Conservation (phyloP, 768 basidiomycete species). For the Collybia nuda region DNA sequence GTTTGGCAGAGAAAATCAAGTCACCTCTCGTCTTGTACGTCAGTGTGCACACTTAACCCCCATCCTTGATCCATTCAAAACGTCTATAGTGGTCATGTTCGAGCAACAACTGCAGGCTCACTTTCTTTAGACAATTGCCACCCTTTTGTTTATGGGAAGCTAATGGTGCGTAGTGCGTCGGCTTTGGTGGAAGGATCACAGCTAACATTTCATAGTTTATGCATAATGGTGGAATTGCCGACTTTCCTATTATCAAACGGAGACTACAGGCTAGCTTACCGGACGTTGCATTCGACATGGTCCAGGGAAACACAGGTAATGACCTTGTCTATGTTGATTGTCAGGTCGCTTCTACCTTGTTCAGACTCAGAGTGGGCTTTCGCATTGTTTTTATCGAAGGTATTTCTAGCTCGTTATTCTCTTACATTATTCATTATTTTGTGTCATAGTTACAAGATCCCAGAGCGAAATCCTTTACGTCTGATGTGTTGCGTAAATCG, state of each 20-base stretch:
- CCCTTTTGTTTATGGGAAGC: slow-evolving; percentile 87
- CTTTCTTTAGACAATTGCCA: slow-evolving; percentile 94
- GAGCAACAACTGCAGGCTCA: slow-evolving; percentile 90
- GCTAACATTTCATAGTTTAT: slow-evolving; percentile 64
- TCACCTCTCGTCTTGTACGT: slow-evolving; percentile 91
- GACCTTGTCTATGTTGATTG: background rate
- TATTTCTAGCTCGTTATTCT: slow-evolving; percentile 13
- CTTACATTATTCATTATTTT: slow-evolving; percentile 7
- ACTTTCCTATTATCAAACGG: slow-evolving; percentile 81
- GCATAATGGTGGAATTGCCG: slow-evolving; percentile 94
- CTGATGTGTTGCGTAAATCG: slow-evolving; percentile 70
- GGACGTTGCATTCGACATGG: slow-evolving; percentile 83
- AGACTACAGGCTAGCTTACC: slow-evolving; percentile 71
- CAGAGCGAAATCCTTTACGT: slow-evolving; percentile 72
- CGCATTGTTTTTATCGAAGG: slow-evolving; percentile 86
- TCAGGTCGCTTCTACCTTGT: background rate
- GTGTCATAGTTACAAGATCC: slow-evolving; percentile 70
- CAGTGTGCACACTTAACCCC: background rate
- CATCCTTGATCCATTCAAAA: background rate
- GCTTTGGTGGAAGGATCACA: background rate
- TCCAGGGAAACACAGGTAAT: slow-evolving; percentile 90
- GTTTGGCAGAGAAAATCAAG: slow-evolving; percentile 96
- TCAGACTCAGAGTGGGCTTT: slow-evolving; percentile 98
- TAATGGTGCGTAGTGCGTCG: slow-evolving; percentile 67
- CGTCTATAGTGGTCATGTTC: slow-evolving; percentile 73